Percentiles rank a stretch among this genome's conserved stretches.
Conservation (phyloP, 1,284 basidiomycete genomes). For the Cutaneotrichosporon spelunceum region DNA sequence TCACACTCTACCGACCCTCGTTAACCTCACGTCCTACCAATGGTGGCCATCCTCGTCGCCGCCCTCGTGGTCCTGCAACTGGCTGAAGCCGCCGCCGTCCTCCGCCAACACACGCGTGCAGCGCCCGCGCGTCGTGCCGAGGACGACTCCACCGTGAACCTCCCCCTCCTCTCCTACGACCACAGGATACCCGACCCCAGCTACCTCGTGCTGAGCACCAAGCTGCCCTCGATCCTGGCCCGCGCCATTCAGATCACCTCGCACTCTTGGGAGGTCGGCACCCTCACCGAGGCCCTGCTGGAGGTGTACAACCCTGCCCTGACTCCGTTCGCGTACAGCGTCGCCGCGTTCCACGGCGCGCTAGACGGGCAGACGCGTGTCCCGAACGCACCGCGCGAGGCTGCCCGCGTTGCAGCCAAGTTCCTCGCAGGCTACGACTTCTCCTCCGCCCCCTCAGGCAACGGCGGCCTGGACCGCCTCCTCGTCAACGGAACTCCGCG, state of each 20-base stretch:
- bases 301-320: slow-evolving; percentile 35
- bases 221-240: slow-evolving; percentile 24
- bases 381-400: slow-evolving; percentile 7
- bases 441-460: slow-evolving; percentile 14
- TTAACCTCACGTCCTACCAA: not conserved
- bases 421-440: slow-evolving; percentile 25
- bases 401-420: slow-evolving; percentile 16
- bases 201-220: slow-evolving; percentile 21
- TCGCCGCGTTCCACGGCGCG: not conserved
- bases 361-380: too few species aligned
- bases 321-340: slow-evolving; percentile 28
- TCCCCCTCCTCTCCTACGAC: slow-evolving; percentile 16
- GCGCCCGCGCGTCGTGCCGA: not conserved
- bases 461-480: slow-evolving; percentile 13
- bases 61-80: slow-evolving; percentile 14
- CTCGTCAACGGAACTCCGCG: slow-evolving; percentile 15
- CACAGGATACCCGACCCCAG: slow-evolving; percentile 16
- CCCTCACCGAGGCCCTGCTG: slow-evolving; percentile 29
- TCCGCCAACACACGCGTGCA: not conserved
- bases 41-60: not conserved
- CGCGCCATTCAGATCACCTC: slow-evolving; percentile 26
- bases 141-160: not conserved
- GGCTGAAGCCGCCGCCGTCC: slow-evolving; percentile 9
- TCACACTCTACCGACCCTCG: not conserved
- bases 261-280: slow-evolving; percentile 40